Percentiles rank a stretch among this genome's conserved stretches.
Conservation (phyloP, 768 basidiomycete species). For the Serendipita indica region DNA sequence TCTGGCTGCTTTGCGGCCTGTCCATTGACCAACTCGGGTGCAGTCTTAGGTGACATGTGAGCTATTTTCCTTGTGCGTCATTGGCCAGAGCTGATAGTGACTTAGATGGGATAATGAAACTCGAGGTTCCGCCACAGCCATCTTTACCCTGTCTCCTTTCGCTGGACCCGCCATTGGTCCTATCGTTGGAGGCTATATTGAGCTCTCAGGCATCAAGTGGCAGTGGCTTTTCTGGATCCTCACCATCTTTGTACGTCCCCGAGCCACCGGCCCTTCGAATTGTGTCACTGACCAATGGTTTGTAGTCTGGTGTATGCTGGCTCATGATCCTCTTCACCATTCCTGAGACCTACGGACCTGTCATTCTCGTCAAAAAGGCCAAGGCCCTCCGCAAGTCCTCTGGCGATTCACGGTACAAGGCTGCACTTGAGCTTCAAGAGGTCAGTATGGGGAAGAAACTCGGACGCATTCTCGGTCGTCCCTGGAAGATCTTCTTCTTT, state of each 20-base stretch:
- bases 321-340: constrained; percentile 9
- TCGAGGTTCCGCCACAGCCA: constrained; percentile 23
- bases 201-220: constrained; percentile 21
- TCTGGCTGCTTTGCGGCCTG: constrained; percentile 25
- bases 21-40: constrained; percentile 28
- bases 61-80: background rate
- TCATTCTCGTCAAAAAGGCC: constrained; percentile 22
- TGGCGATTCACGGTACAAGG: constrained; percentile 23
- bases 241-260: constrained; percentile 22
- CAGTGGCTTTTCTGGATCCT: constrained; percentile 24
- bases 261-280: constrained; percentile 14
- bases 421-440: constrained; percentile 18
- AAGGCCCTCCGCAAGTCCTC: constrained; percentile 23
- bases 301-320: constrained; percentile 2
- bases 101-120: constrained; percentile 22
- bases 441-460: background rate
- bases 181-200: constrained; percentile 24
- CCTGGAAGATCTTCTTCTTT: constrained; percentile 12
- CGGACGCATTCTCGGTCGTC: constrained; percentile 10
- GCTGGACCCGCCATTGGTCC: constrained; percentile 25
- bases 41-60: constrained; percentile 23
- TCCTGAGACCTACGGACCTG: constrained; percentile 16
- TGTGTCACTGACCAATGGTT: constrained; percentile 16
- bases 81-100: background rate
- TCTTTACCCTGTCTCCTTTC: constrained; percentile 26